These are phyloP conservation scores for Crucihimalaya himalaica DNA, from an alignment of 345 rosid genomes.

Conservation along the genomic window DNA sequence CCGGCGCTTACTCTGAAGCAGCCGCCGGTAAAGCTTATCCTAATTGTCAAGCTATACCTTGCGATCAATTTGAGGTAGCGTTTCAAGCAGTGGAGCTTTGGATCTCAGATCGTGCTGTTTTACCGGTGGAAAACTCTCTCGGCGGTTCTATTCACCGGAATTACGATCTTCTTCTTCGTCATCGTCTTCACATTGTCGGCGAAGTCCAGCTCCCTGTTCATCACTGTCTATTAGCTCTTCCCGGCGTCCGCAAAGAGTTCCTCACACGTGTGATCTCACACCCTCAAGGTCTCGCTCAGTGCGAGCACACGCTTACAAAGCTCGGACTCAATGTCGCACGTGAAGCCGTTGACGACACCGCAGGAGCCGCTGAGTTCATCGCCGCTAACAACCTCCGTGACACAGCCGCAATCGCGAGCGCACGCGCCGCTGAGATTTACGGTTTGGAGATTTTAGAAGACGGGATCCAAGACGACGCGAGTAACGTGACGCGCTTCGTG, in stretches of 20 bases:
- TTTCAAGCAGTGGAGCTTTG: conserved; percentile 94
- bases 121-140: conserved; percentile 83
- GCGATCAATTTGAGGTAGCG: conserved; percentile 92
- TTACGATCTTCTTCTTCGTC: conserved; percentile 88
- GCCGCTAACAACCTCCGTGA: conserved; percentile 63
- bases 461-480: conserved; percentile 79
- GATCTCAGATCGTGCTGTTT: conserved; percentile 88
- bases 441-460: conserved; percentile 71
- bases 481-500: conserved; percentile 86
- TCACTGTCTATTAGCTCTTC: conserved; percentile 85
- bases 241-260: conserved; percentile 69
- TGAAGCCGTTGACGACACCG: conserved; percentile 87
- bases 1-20: conserved; percentile 91
- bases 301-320: conserved; percentile 72
- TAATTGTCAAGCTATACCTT: conserved; percentile 79
- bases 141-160: conserved; percentile 92
- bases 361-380: conserved; percentile 83
- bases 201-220: conserved; percentile 89
- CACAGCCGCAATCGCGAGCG: conserved; percentile 85
- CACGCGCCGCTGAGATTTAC: conserved; percentile 82
- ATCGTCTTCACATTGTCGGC: conserved; percentile 89
- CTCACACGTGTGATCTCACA: conserved; percentile 82
- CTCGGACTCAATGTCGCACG: conserved; percentile 70
- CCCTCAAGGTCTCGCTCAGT: conserved; percentile 86
- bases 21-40: conserved; percentile 90